Evolutionary conservation across 768 basidiomycete species (phyloP).

Genomic region (Mycena olivaceomarginata): DNA sequence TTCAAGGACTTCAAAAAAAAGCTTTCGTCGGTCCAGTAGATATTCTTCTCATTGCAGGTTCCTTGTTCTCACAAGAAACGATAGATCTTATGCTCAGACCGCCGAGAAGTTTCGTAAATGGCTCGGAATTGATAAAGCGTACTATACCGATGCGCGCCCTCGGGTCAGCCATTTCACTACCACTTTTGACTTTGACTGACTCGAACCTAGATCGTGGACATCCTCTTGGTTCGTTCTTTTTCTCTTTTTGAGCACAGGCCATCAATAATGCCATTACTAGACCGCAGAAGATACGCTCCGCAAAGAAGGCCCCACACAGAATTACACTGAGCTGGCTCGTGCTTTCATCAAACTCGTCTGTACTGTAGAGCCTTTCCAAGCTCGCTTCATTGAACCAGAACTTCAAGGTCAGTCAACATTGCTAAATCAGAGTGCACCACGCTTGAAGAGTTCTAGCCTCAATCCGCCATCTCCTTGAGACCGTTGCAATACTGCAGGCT

Average conservation of each 20-base stretch:
- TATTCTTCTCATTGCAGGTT: no score
- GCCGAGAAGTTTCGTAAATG: conserved; percentile 65
- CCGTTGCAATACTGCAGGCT: not conserved
- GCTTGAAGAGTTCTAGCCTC: not conserved
- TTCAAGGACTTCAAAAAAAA: conserved; percentile 58
- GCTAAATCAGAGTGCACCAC: not conserved
- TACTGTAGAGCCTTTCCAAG: conserved; percentile 52
- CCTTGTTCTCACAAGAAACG: no score
- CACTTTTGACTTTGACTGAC: conserved; percentile 20
- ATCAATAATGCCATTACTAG: conserved; percentile 46
- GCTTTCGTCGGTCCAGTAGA: conserved; percentile 51
- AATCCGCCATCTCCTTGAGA: conserved; percentile 27
- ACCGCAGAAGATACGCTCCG: conserved; percentile 61
- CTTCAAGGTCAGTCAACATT: conserved; percentile 52
- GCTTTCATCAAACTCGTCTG: conserved; percentile 59
- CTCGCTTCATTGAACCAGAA: conserved; percentile 58
- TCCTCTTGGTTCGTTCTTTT: conserved; percentile 63
- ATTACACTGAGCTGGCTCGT: conserved; percentile 55
- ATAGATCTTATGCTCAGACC: conserved; percentile 45
- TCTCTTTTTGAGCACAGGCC: no score
- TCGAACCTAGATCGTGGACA: conserved; percentile 65
- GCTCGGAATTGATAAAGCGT: conserved; percentile 69
- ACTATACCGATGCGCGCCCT: conserved; percentile 69
- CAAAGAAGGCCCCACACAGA: conserved; percentile 42
- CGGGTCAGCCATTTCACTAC: conserved; percentile 59